These are phyloP conservation scores for Lyophyllum decastes DNA, from an alignment of 768 basidiomycete genomes.

Conservation along the genomic window DNA sequence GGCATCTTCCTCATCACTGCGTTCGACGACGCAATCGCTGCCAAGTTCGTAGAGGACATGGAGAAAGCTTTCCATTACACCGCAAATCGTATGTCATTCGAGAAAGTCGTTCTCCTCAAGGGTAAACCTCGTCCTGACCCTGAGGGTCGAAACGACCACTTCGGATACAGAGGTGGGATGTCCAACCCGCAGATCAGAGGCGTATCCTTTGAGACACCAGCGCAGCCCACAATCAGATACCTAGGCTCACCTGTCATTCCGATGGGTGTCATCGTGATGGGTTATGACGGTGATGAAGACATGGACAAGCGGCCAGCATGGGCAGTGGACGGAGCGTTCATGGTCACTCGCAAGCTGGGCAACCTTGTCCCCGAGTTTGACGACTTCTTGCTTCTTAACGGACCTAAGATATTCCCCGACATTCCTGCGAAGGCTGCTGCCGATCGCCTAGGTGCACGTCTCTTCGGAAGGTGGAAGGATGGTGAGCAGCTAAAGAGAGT, in stretches of 20 bases:
- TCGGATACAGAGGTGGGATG: conserved; percentile 16
- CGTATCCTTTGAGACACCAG: conserved; percentile 5
- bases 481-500: not conserved
- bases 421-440: conserved; percentile 8
- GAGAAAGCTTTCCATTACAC: conserved; percentile 6
- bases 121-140: conserved; percentile 3
- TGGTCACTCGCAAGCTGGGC: conserved; percentile 16
- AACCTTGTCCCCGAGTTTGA: conserved; percentile 17
- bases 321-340: conserved; percentile 14
- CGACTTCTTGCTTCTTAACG: conserved; percentile 7
- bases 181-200: conserved; percentile 13
- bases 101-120: conserved; percentile 11
- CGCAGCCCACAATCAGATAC: conserved; percentile 4
- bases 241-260: conserved; percentile 13
- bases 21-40: not conserved
- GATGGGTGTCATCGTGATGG: conserved; percentile 14
- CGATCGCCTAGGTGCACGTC: conserved; percentile 8
- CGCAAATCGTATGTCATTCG: conserved; percentile 4
- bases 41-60: conserved; percentile 4
- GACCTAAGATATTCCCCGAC: conserved; percentile 7
- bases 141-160: conserved; percentile 11
- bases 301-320: conserved; percentile 10
- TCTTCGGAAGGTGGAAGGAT: conserved; percentile 25
- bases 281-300: conserved; percentile 16
- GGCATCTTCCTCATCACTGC: conserved; percentile 17